Conservation (phyloP, 768 basidiomycete genomes). For the Tricholoma furcatifolium region DNA sequence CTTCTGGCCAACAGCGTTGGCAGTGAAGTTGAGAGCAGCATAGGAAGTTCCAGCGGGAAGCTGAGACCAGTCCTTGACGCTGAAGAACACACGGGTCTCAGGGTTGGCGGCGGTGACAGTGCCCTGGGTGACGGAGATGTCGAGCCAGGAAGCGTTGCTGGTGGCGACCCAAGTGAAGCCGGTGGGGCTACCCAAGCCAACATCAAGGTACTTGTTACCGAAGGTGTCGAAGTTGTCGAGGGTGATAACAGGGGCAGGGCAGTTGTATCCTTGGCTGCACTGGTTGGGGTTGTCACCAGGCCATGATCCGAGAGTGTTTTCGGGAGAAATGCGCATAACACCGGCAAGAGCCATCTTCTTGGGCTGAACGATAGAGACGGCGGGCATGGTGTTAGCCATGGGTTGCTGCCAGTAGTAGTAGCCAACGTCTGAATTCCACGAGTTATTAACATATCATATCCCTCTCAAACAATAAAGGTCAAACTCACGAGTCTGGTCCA, state of each 20-base stretch:
- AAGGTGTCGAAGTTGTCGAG: slow-evolving; percentile 59
- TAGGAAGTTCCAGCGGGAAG: slow-evolving; percentile 35
- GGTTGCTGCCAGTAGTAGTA: slow-evolving; percentile 76
- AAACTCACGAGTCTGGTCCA: slow-evolving; percentile 61
- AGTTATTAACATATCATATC: too few species aligned
- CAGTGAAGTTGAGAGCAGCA: slow-evolving; percentile 45
- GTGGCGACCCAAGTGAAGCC: slow-evolving; percentile 55
- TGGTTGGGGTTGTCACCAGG: slow-evolving; percentile 67
- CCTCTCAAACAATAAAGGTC: too few species aligned
- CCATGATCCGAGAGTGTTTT: slow-evolving; percentile 63
- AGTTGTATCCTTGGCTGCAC: slow-evolving; percentile 48
- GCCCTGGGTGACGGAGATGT: slow-evolving; percentile 44
- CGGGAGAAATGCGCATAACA: slow-evolving; percentile 59
- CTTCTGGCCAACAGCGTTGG: slow-evolving; percentile 40
- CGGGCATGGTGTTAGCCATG: slow-evolving; percentile 60
- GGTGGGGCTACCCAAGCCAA: slow-evolving; percentile 57
- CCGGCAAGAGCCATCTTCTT: slow-evolving; percentile 59
- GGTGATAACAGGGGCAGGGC: slow-evolving; percentile 48
- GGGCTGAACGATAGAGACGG: slow-evolving; percentile 45
- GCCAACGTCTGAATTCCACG: slow-evolving; percentile 40
- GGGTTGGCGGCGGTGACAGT: slow-evolving; percentile 44
- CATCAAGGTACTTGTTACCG: slow-evolving; percentile 55
- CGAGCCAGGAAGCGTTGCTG: slow-evolving; percentile 54
- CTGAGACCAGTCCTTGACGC: slow-evolving; percentile 56
- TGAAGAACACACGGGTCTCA: slow-evolving; percentile 53